A percentile compares a stretch with the other conserved stretches of the same genome.
These are phyloP conservation scores for Elaeis guineensis DNA, from an alignment of 176 grass and related monocot genomes.

Conservation along the genomic window DNA sequence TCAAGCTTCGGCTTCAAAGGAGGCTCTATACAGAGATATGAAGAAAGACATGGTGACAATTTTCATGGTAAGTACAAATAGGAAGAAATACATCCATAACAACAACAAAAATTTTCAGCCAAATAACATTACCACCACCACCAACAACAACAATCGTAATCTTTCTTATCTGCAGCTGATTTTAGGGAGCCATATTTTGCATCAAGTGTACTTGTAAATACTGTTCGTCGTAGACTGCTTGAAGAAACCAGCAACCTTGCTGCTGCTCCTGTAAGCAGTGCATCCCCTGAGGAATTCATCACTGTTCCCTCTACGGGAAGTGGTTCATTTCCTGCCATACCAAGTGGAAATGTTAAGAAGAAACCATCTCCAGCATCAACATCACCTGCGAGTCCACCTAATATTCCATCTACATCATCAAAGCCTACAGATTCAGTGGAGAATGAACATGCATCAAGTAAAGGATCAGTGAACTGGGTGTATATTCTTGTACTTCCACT, in stretches of 20 bases:
- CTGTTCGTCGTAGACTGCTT: conserved; percentile 58
- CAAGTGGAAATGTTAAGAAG: neutral
- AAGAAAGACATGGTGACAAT: conserved; percentile 31
- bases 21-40: conserved; percentile 14
- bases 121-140: too few relatives aligned
- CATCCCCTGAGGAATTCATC: conserved; percentile 23
- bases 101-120: too few relatives aligned
- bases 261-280: conserved; percentile 42
- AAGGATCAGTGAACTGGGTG: conserved; percentile 34
- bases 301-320: conserved; percentile 51
- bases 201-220: conserved; percentile 19
- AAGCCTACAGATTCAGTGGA: neutral
- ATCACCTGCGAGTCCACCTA: conserved; percentile 26
- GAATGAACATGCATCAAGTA: conserved; percentile 13
- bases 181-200: neutral
- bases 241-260: conserved; percentile 52
- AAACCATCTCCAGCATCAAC: conserved; percentile 6
- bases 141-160: neutral
- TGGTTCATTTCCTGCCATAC: conserved; percentile 54
- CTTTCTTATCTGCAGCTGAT: neutral
- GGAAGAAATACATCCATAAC: neutral
- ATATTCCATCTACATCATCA: neutral
- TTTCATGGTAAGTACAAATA: conserved; percentile 49
- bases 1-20: conserved; percentile 18
- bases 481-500: conserved; percentile 42